Evolutionary conservation across 148 eudicot species (phyloP), one percentile per base, ranked within the genome.

Genomic region (Amaranthus cruentus): DNA sequence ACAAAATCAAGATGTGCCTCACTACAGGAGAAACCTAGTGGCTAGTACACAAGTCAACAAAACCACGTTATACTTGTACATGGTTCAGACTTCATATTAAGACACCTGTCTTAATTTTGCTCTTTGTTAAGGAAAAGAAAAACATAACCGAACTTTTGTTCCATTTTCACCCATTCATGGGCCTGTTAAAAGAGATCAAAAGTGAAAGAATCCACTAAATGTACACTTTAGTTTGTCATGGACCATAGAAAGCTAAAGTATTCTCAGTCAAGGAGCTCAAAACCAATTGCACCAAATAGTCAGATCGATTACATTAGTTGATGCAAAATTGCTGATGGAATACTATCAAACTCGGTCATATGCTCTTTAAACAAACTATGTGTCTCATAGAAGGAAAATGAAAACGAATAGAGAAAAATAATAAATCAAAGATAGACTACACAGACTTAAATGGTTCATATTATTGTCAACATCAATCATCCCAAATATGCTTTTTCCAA

Each of bases 21-120:
- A 51, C 47, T 60, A n/a, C 44, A 55, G 21, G n/a, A 11, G 21
- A 14, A 18, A 53, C 69, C 50, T 6, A 18, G 18, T 18, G 18
- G 18, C 18, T 18, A 15, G 57, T 15, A 15, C 4, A 61, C 14
- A 46, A 51, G 53, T 60, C 51, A 54, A 7, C 61, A 38, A 43
- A 55, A 70, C 13, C 7, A 13, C 8, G 52, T 47, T 53, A 44
- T 70, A 57, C 6, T n/a, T 9, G 54, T 46, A 69, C 46, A 62
- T 61, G 18, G 53, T 60, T 53, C 28, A 69, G 47, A 61, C 47
- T 28, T 21, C 64, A 66, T 47, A 75, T 66, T 66, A 21, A 65
- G 53, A 65, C 43, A 5, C 51, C 52, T 49, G 7, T 15, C 9
- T 38, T 18, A 69, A 53, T 10, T 56, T 14, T 10, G 2, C 61